These are phyloP conservation scores for Kodamaea sagamina DNA, from an alignment of 805 yeast species.

Conservation along the genomic window DNA sequence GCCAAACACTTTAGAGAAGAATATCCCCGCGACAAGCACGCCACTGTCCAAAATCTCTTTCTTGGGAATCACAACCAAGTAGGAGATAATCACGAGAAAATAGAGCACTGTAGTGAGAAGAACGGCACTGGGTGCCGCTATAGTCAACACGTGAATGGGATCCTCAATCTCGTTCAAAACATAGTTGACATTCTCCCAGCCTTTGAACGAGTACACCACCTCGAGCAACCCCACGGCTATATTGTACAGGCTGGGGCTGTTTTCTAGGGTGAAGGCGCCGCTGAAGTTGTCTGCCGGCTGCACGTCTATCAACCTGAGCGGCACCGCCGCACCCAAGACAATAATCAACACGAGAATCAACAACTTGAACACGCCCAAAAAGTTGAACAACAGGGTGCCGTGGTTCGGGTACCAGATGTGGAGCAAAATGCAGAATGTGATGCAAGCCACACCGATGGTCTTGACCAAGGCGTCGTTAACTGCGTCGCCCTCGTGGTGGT, in stretches of 20 bases:
- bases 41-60: slow-evolving; percentile 55
- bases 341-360: slow-evolving; percentile 52
- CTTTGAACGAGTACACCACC: slow-evolving; percentile 64
- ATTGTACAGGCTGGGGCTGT: slow-evolving; percentile 43
- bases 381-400: slow-evolving; percentile 54
- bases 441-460: slow-evolving; percentile 50
- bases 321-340: slow-evolving; percentile 46
- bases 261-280: slow-evolving; percentile 28
- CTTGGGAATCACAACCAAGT: slow-evolving; percentile 54
- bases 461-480: slow-evolving; percentile 37
- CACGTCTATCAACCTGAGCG: slow-evolving; percentile 30
- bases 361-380: slow-evolving; percentile 56
- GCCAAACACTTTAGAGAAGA: slow-evolving; percentile 60
- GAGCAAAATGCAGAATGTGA: slow-evolving; percentile 47
- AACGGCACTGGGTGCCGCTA: slow-evolving; percentile 63
- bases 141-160: slow-evolving; percentile 57
- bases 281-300: slow-evolving; percentile 28
- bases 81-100: slow-evolving; percentile 57
- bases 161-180: slow-evolving; percentile 59
- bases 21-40: slow-evolving; percentile 63
- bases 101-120: slow-evolving; percentile 53
- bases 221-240: slow-evolving; percentile 58
- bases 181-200: slow-evolving; percentile 71
- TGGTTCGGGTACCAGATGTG: slow-evolving; percentile 51
- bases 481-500: slow-evolving; percentile 25